Evolutionary conservation across 164 flowering plant genomes (phyloP).

Genomic region (Tetrastigma voinierianum): DNA sequence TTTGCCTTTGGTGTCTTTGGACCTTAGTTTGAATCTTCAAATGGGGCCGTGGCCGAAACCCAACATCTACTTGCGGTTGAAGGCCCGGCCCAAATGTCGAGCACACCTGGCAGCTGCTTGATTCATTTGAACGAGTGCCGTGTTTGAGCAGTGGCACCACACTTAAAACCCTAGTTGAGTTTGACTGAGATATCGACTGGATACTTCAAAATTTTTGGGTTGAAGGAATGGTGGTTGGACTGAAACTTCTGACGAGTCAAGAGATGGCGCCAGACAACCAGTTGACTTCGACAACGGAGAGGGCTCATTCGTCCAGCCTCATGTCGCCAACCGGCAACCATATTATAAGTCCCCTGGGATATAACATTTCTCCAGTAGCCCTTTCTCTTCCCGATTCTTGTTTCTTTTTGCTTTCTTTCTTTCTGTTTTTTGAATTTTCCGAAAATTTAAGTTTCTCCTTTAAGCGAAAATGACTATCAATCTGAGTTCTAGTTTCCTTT

Average conservation of each 20-base stretch:
- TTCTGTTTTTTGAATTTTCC: too few relatives aligned
- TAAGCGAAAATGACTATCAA: background rate
- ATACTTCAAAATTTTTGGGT: background rate
- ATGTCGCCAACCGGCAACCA: slow-evolving; percentile 61
- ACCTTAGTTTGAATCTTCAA: too few relatives aligned
- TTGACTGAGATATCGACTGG: too few relatives aligned
- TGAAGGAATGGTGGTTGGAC: slow-evolving; percentile 55
- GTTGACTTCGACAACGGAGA: slow-evolving; percentile 62
- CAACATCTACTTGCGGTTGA: too few relatives aligned
- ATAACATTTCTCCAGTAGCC: slow-evolving; percentile 67
- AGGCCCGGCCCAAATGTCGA: too few relatives aligned
- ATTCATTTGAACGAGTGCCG: too few relatives aligned
- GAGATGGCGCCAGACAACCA: slow-evolving; percentile 59
- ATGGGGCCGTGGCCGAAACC: too few relatives aligned
- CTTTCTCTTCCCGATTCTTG: background rate
- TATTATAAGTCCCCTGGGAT: slow-evolving; percentile 74
- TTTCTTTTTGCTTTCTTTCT: too few relatives aligned
- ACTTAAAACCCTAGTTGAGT: background rate
- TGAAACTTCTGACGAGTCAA: slow-evolving; percentile 55
- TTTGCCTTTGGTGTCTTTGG: too few relatives aligned
- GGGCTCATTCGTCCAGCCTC: slow-evolving; percentile 64
- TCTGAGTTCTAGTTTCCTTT: background rate
- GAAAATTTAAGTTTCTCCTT: too few relatives aligned
- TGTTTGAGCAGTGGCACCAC: background rate
- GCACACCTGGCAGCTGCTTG: too few relatives aligned